Evolutionary conservation across 495 filamentous ascomycete species (phyloP).

Genomic region (Daldinia childiae): DNA sequence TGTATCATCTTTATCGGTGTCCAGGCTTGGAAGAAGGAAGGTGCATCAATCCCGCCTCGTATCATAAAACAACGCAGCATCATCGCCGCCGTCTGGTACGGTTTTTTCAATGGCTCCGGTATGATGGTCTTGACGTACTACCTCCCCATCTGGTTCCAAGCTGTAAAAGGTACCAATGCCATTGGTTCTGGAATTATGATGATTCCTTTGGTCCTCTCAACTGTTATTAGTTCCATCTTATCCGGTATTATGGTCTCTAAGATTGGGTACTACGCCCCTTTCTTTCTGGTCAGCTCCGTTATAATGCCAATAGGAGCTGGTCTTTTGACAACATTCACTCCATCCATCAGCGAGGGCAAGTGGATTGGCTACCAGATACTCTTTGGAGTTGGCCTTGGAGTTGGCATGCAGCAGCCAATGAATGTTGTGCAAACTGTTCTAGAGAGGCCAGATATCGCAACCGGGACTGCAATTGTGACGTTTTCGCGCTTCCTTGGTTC

Average conservation of each 20-base stretch:
- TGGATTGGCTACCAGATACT: slow-evolving; percentile 76
- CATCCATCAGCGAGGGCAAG: slow-evolving; percentile 49
- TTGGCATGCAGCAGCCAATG: slow-evolving; percentile 68
- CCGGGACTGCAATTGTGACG: slow-evolving; percentile 67
- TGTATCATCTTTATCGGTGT: slow-evolving; percentile 64
- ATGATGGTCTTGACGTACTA: slow-evolving; percentile 71
- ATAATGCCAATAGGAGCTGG: slow-evolving; percentile 67
- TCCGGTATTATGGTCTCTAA: slow-evolving; percentile 57
- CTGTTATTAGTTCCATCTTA: slow-evolving; percentile 58
- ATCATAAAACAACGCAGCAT: slow-evolving; percentile 73
- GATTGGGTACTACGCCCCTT: slow-evolving; percentile 70
- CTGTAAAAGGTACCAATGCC: slow-evolving; percentile 61
- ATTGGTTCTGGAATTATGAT: slow-evolving; percentile 63
- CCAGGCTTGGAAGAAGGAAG: slow-evolving; percentile 69
- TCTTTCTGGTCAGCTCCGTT: slow-evolving; percentile 59
- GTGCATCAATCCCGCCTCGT: slow-evolving; percentile 72
- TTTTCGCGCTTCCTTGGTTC: slow-evolving; percentile 70
- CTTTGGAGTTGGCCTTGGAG: slow-evolving; percentile 72
- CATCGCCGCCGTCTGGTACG: slow-evolving; percentile 61
- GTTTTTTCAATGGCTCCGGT: slow-evolving; percentile 59
- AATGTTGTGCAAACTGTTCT: slow-evolving; percentile 64
- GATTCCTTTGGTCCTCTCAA: slow-evolving; percentile 56
- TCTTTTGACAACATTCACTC: slow-evolving; percentile 66
- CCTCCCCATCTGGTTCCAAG: slow-evolving; percentile 77
- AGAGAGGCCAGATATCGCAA: slow-evolving; percentile 61